Percentiles rank a stretch among this genome's conserved stretches.
Conservation (phyloP, 208 protist species). For the Phytomonas francai region DNA sequence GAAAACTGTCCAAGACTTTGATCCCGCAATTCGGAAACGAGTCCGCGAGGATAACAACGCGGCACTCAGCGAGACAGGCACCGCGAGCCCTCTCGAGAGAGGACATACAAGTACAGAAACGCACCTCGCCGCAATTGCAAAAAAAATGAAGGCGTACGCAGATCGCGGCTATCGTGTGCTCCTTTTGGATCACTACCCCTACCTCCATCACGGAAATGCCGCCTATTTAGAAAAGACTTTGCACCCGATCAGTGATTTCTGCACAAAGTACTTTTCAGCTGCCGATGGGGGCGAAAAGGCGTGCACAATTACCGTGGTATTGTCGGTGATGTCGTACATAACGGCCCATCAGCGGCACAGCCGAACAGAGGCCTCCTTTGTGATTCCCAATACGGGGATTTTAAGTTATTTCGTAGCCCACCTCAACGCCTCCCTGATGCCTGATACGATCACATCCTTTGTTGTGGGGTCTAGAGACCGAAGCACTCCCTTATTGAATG, state of each 20-base stretch:
- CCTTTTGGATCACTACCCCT: constrained; percentile 70
- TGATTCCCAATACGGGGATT: constrained; percentile 53
- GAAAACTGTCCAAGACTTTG: background rate
- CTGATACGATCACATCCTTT: constrained; percentile 35
- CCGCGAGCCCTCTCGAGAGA: background rate
- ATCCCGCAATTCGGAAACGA: background rate
- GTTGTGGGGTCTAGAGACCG: constrained; percentile 44
- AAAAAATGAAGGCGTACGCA: constrained; percentile 13
- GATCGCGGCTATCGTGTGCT: constrained; percentile 68
- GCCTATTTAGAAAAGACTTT: constrained; percentile 30
- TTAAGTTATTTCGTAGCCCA: constrained; percentile 49
- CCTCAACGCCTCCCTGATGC: constrained; percentile 56
- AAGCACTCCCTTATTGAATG: constrained; percentile 10
- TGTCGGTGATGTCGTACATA: constrained; percentile 74
- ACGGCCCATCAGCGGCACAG: constrained; percentile 19
- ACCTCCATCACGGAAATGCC: constrained; percentile 65
- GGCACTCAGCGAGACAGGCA: background rate
- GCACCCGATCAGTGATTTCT: constrained; percentile 29
- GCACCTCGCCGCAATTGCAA: background rate
- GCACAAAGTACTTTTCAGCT: constrained; percentile 21
- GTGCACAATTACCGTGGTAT: constrained; percentile 44
- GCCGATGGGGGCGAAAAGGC: constrained; percentile 1
- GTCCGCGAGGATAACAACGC: background rate
- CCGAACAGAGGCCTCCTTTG: constrained; percentile 23
- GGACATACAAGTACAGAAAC: background rate